Evolutionary conservation across 768 basidiomycete genomes (phyloP).

Genomic region (Candolleomyces aberdarensis): DNA sequence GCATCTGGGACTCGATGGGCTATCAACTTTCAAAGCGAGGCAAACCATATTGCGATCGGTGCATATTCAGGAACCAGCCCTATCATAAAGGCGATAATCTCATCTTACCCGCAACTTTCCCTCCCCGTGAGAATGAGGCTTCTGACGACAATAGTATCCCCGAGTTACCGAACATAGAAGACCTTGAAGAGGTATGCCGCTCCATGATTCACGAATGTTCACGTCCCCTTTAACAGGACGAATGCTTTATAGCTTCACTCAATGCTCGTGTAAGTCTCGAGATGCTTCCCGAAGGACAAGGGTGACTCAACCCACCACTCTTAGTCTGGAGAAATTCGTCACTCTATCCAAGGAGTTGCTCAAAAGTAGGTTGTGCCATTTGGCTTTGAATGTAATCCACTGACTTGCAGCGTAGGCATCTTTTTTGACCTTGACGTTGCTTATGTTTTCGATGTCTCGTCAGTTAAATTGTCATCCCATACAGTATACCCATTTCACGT

Average conservation of each 20-base stretch:
- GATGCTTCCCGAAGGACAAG: not conserved
- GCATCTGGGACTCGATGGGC: slow-evolving; percentile 33
- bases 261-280: slow-evolving; percentile 44
- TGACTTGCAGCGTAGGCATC: slow-evolving; percentile 34
- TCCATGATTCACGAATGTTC: not conserved
- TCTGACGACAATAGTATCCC: slow-evolving; percentile 16
- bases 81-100: slow-evolving; percentile 31
- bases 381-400: not conserved
- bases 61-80: not conserved
- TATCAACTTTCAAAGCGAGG: slow-evolving; percentile 30
- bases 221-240: not conserved
- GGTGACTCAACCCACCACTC: not conserved
- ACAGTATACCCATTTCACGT: not conserved
- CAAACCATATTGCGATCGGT: slow-evolving; percentile 37
- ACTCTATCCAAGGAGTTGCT: slow-evolving; percentile 30
- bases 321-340: slow-evolving; percentile 42
- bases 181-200: slow-evolving; percentile 41
- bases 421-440: slow-evolving; percentile 46
- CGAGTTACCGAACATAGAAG: slow-evolving; percentile 34
- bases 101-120: slow-evolving; percentile 43
- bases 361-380: not conserved
- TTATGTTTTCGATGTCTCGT: no score
- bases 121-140: slow-evolving; percentile 16
- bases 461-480: no score
- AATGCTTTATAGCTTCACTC: slow-evolving; percentile 26